Base-by-base conservation (phyloP, 495 filamentous ascomycete genomes). In the Daldinia caldariorum region DNA sequence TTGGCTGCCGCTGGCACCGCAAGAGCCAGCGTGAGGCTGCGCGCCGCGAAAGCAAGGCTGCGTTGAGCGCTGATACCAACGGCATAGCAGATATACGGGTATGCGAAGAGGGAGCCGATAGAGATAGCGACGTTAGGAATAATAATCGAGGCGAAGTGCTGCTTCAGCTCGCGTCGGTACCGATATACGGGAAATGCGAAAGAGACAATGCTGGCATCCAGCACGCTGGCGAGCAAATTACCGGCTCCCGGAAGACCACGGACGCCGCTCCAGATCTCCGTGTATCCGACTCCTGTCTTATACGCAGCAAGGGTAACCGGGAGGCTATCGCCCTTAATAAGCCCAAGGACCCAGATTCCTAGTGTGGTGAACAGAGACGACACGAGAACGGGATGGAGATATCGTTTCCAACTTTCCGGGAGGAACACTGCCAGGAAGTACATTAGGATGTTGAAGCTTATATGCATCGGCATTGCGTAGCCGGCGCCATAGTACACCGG, bases 131-230 rank as follows among this genome's bases (percentile, higher is more conserved):
- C 62, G 66, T 81, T 84, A 4, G 85, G 85, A 6, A 85, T 69
- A 32, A 84, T 61, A 65, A 87, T 87, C 20, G 77, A 73, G 22
- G 79, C 75, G 61, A 87, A 81, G 68, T 86, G 83, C 29, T 75
- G 73, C 45, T 69, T 66, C 3, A 87, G 80, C 73, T 86, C 80
- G 14, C 78, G 69, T 4, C 84, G 82, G 70, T 87, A 85, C 10
- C 78, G 77, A 70, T 83, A 86, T 81, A 87, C 86, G 0, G 86
- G 84, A 9, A 87, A 73, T 6, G 85, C 85, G 7, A 88, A 80
- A 1, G 84, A 75, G 6, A 88, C 80, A 66, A 88, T 87, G 58
- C 78, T 79, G 0, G 83, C 83, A 74, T 88, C 83, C 3, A 87
- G 76, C 16, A 82, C 62, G 45, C 77, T 81, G 53, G 78, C 66